A percentile compares a stretch with the other conserved stretches of the same genome.
Conservation (phyloP, 805 yeast species). For the Schizosaccharomyces octosporus region DNA sequence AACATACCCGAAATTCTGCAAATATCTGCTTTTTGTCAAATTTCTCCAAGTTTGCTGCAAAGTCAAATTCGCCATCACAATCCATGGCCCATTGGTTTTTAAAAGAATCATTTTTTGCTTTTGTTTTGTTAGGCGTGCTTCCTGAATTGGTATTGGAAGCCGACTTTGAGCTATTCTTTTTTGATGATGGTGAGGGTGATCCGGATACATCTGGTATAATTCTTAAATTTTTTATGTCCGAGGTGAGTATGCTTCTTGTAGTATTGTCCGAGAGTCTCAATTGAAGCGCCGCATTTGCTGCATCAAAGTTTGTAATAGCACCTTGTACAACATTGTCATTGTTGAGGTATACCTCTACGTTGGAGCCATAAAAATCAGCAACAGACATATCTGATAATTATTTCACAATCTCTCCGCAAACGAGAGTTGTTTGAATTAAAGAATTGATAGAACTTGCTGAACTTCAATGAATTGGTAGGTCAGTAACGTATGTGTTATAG, state of each 20-base stretch:
- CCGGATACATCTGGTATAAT: neutral
- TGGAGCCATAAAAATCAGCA: neutral
- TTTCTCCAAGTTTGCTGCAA: neutral
- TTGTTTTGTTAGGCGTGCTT: no score
- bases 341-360: neutral
- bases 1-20: conserved; percentile 1
- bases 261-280: neutral
- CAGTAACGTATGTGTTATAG: no score
- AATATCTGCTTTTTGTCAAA: neutral
- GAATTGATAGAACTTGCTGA: no score
- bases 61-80: neutral
- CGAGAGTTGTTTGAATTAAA: no score
- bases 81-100: neutral
- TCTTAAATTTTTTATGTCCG: neutral
- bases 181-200: neutral
- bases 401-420: neutral
- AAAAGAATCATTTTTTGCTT: neutral
- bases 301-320: neutral
- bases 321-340: neutral
- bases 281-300: neutral
- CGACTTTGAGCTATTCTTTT: neutral
- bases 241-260: neutral
- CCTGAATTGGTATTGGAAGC: no score
- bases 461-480: no score
- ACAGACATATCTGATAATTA: neutral